A percentile compares a stretch with the other conserved stretches of the same genome.
Conservation (phyloP, 2,329 filamentous ascomycete species). For the Diaporthe ampelina region DNA sequence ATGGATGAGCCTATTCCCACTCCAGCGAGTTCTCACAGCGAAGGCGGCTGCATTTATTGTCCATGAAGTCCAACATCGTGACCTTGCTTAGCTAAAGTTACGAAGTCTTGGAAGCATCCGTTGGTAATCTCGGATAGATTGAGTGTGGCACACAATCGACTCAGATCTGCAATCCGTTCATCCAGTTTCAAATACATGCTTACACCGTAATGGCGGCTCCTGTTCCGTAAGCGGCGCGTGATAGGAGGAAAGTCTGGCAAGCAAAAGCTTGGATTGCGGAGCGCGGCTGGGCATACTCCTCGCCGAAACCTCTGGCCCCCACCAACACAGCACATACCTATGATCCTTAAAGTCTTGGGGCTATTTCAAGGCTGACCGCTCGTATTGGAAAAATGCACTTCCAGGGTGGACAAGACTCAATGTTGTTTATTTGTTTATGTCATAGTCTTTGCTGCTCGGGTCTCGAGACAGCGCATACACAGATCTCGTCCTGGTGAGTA, state of each 20-base stretch:
- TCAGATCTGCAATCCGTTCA: constrained; percentile 1
- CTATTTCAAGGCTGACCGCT: neutral
- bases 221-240: neutral
- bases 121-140: constrained; percentile 27
- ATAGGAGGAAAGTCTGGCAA: constrained; percentile 2
- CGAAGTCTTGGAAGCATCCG: constrained; percentile 19
- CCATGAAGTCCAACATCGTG: neutral
- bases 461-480: neutral
- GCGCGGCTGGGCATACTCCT: constrained; percentile 9
- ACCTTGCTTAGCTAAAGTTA: neutral
- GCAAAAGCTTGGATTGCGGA: constrained; percentile 11
- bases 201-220: neutral
- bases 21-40: neutral
- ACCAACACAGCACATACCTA: neutral
- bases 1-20: no score
- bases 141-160: neutral
- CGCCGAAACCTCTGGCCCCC: neutral
- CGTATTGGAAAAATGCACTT: no score
- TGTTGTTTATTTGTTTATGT: neutral
- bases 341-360: neutral
- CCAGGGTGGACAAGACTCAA: neutral
- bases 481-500: no score
- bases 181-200: neutral
- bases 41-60: neutral
- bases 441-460: neutral